A percentile compares a stretch with the other conserved stretches of the same genome.
Conservation (phyloP, 176 grass and related monocot species). For the Eleusine indica region DNA sequence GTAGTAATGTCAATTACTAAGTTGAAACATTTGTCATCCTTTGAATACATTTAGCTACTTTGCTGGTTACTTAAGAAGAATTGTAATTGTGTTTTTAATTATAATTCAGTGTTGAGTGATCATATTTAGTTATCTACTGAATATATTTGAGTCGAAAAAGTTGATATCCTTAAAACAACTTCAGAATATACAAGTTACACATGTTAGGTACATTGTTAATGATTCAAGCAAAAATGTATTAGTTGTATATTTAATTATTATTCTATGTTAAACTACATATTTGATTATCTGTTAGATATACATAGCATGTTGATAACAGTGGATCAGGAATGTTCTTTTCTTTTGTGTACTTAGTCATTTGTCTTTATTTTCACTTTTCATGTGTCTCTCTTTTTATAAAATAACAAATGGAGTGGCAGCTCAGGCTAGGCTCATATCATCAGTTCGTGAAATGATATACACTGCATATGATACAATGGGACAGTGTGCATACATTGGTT, state of each 20-base stretch:
- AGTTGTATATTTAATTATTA: constrained; percentile 9
- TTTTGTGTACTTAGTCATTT: not conserved
- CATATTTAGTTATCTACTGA: not conserved
- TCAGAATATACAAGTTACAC: not conserved
- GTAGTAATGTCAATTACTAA: not conserved
- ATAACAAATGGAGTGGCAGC: constrained; percentile 6
- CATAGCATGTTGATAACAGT: constrained; percentile 6
- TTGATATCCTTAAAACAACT: not conserved
- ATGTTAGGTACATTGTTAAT: not conserved
- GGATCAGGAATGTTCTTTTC: not conserved
- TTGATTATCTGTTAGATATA: not conserved
- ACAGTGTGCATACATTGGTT: constrained; percentile 15
- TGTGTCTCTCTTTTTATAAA: not conserved
- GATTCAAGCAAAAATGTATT: not conserved
- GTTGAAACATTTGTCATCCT: not conserved
- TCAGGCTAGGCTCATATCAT: constrained; percentile 33
- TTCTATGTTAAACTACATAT: not conserved
- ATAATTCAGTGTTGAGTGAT: not conserved
- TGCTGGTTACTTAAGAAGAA: not conserved
- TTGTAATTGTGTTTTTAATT: constrained; percentile 6
- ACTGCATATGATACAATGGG: constrained; percentile 31
- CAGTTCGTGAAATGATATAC: constrained; percentile 39
- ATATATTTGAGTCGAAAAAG: not conserved
- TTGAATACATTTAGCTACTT: constrained; percentile 1
- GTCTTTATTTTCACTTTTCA: not conserved